Evolutionary conservation across 2,329 filamentous ascomycete species (phyloP).

Genomic region (Aspergillus candidus): DNA sequence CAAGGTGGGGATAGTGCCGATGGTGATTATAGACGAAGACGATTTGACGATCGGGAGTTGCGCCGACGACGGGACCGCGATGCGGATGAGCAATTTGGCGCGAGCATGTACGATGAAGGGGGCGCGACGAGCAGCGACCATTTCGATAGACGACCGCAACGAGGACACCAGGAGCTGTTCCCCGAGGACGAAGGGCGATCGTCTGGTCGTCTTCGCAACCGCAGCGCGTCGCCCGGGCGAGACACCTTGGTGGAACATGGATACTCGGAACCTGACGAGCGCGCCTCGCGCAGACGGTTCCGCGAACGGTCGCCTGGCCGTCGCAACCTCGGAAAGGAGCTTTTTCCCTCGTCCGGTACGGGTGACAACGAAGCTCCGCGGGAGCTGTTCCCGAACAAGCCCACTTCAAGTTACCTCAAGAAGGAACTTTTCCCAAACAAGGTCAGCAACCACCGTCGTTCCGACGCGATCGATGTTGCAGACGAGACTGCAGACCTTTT

Average conservation of each 20-base stretch:
- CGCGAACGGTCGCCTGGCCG: constrained; percentile 39
- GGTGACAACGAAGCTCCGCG: constrained; percentile 32
- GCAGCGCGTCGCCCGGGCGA: constrained; percentile 56
- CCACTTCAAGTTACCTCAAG: constrained; percentile 37
- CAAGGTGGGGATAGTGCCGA: constrained; percentile 31
- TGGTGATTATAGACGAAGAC: constrained; percentile 44
- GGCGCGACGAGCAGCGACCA: constrained; percentile 25
- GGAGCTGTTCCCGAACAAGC: constrained; percentile 44
- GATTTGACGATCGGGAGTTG: constrained; percentile 57
- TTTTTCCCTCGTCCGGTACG: constrained; percentile 48
- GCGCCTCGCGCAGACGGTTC: constrained; percentile 35
- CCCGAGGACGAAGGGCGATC: constrained; percentile 27
- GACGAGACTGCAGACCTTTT: constrained; percentile 51
- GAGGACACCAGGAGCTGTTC: constrained; percentile 34
- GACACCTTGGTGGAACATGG: constrained; percentile 41
- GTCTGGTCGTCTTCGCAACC: constrained; percentile 49
- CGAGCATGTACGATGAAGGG: constrained; percentile 77
- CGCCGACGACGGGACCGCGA: constrained; percentile 40
- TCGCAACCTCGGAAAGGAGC: constrained; percentile 46
- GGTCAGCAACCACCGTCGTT: constrained; percentile 42
- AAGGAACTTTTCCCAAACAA: constrained; percentile 57
- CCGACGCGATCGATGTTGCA: constrained; percentile 49
- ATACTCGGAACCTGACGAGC: constrained; percentile 29
- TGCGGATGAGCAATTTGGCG: constrained; percentile 59
- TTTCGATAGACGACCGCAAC: constrained; percentile 26